Evolutionary conservation across 208 protist species (phyloP), one percentile per base, ranked within the genome.

Genomic region (Acanthamoeba sp.): DNA sequence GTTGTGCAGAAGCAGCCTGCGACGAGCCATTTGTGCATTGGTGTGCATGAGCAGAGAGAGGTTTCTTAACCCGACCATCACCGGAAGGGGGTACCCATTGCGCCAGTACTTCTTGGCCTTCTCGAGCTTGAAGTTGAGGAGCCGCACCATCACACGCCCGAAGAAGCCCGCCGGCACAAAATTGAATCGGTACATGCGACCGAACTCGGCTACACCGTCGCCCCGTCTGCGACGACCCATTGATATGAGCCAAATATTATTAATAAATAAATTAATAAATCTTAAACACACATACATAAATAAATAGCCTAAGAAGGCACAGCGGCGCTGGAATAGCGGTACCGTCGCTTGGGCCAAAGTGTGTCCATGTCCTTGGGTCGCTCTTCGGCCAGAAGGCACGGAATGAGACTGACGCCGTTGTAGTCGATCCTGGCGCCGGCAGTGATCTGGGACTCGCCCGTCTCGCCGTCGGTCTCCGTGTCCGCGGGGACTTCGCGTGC

Each of bases 81-180:
- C n/a, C n/a, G n/a, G n/a, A n/a, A n/a, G n/a, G n/a, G n/a, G n/a
- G 64, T 73, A 80, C n/a, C 82, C 82, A n/a, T 66, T 66, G 82
- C 82, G 82, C 82, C 82, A 90, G 55, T 90, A 90, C 29, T 69
- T 90, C 82, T 90, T 62, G 24, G 82, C 82, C n/a, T 91, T 66
- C 64, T 93, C 62, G 24, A 93, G 64, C 29, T 69, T 69, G 40
- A 93, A 93, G 88, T 50, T 78, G 27, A 93, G 52, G 24, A 93
- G 38, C 6, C 88, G 88, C n/a, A 93, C 64, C 88, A 93, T 93
- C 57, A 93, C 52, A 7, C 88, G 88, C 32, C 88, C 88, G 32
- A 93, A 93, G 59, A 93, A 93, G 9, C 88, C 88, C 22, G 34
- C 27, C 14, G 88, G 88, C 62, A 93, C 27, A 27, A 78, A 93